Evolutionary conservation across 352 stramenopile species (phyloP), one percentile per base, ranked within the genome.

Genomic region (Pythium guiyangense): DNA sequence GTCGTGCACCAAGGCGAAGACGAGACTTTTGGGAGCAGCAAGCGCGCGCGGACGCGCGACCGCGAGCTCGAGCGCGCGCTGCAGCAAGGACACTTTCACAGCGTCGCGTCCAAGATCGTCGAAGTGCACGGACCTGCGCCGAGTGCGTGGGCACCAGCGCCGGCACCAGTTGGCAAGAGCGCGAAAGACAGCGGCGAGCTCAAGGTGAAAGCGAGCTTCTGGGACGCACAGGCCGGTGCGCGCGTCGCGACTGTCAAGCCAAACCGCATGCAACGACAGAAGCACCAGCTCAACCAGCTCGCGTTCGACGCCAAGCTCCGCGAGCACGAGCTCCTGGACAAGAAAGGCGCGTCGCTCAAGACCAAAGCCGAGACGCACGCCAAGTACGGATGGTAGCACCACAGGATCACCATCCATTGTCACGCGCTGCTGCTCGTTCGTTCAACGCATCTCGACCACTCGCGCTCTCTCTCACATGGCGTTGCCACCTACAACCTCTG

Each of bases 271-370:
- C 82, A 92, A 57, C 64, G 82, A 54, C 79, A 90, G 57, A 88
- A 86, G 64, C 82, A 92, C 55, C 82, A 92, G 59, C 69, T 92
- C 48, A 92, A 92, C 64, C 82, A 92, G 59, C 73, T 92, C 20
- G 80, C 82, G 0, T 92, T 92, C 39, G 82, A 92, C 57, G 82
- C 82, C 46, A 88, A 90, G 67, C 49, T 63, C 31, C 77, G 77
- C 27, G 82, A 92, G 57, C 79, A 86, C 55, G 79, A 92, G 39
- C 63, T 92, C 52, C 63, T 88, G 25, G 78, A 92, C 49, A 74
- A 75, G 45, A 84, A 85, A 57, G 63, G 75, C n/a, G 58, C 67
- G 17, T 64, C 73, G 18, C 66, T 89, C 63, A 90, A 89, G 59
- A 90, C 82, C 31, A 92, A 90, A 57, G 66, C 68, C 9, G 82